Conservation (phyloP, 2,329 filamentous ascomycete genomes). For the Cercospora brassicicola region DNA sequence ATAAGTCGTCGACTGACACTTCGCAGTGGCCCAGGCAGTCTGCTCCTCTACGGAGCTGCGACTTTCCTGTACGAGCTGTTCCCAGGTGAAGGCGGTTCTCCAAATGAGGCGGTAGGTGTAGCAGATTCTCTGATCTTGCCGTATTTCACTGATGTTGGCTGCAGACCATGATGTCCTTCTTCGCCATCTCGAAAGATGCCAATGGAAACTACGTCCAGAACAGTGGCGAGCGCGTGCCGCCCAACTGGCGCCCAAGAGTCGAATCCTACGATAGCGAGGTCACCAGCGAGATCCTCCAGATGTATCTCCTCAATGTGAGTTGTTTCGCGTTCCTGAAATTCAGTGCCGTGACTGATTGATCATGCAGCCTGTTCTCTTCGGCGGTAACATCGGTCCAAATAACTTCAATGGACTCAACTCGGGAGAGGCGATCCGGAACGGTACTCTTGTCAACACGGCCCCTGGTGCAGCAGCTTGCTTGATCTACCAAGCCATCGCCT, state of each 20-base stretch:
- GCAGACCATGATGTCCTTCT: slow-evolving; percentile 42
- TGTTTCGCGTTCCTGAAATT: too few relatives aligned
- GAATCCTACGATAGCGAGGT: slow-evolving; percentile 42
- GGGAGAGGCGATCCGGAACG: slow-evolving; percentile 34
- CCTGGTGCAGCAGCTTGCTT: slow-evolving; percentile 40
- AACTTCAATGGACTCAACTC: slow-evolving; percentile 43
- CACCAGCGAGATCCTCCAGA: slow-evolving; percentile 42
- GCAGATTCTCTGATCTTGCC: neutral
- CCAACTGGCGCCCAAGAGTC: slow-evolving; percentile 35
- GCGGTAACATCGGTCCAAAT: slow-evolving; percentile 26
- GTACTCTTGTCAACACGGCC: slow-evolving; percentile 36
- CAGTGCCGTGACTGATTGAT: slow-evolving; percentile 12
- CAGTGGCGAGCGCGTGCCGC: slow-evolving; percentile 42
- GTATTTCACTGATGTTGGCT: too few relatives aligned
- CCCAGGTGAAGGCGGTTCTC: slow-evolving; percentile 38
- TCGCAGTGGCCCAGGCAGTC: slow-evolving; percentile 37
- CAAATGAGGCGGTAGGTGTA: slow-evolving; percentile 30
- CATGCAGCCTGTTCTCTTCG: slow-evolving; percentile 41
- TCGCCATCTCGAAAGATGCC: slow-evolving; percentile 40
- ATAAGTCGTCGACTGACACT: neutral
- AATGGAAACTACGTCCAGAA: slow-evolving; percentile 45
- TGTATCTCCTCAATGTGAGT: slow-evolving; percentile 38
- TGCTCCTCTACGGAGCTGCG: slow-evolving; percentile 46
- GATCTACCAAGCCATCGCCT: slow-evolving; percentile 46
- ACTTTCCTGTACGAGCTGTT: slow-evolving; percentile 48